phyloP scores from a whole-genome alignment of 768 basidiomycete species.

The Candolleomyces aberdarensis region DNA sequence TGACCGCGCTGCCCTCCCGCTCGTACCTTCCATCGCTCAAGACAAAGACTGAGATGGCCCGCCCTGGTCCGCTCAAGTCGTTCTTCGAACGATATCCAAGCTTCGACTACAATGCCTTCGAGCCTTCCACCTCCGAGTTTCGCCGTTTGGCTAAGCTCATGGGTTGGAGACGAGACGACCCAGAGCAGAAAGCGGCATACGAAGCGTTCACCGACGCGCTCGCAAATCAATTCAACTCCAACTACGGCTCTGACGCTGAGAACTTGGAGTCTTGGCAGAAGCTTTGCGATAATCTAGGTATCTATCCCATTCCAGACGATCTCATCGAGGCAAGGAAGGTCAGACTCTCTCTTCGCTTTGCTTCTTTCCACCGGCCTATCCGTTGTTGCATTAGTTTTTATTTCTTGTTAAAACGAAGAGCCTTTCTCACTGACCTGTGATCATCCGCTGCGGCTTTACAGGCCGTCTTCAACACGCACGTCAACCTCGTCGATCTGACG shows the following conservation, averaged over 20 bases:
- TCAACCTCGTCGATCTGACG: slow-evolving; percentile 12
- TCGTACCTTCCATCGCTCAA: neutral
- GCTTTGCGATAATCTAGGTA: neutral
- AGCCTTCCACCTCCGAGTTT: neutral
- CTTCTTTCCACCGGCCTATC: no score
- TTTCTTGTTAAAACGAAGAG: no score
- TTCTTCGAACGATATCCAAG: neutral
- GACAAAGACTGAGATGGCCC: no score
- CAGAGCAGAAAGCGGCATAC: slow-evolving; percentile 1
- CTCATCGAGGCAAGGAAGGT: neutral
- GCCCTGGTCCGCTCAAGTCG: neutral
- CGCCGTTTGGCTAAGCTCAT: neutral
- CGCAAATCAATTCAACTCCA: slow-evolving; percentile 22
- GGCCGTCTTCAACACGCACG: slow-evolving; percentile 3
- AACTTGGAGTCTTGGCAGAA: slow-evolving; percentile 21
- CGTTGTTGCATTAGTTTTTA: neutral
- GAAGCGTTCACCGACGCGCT: slow-evolving; percentile 20
- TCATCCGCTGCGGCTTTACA: neutral
- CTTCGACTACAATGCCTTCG: neutral
- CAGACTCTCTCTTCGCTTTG: no score
- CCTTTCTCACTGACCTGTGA: no score
- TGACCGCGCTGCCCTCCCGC: neutral
- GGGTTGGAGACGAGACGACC: neutral
- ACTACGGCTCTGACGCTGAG: slow-evolving; percentile 25
- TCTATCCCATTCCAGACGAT: neutral